Conservation (phyloP, 2,329 filamentous ascomycete species). For the Claviceps spartinae region DNA sequence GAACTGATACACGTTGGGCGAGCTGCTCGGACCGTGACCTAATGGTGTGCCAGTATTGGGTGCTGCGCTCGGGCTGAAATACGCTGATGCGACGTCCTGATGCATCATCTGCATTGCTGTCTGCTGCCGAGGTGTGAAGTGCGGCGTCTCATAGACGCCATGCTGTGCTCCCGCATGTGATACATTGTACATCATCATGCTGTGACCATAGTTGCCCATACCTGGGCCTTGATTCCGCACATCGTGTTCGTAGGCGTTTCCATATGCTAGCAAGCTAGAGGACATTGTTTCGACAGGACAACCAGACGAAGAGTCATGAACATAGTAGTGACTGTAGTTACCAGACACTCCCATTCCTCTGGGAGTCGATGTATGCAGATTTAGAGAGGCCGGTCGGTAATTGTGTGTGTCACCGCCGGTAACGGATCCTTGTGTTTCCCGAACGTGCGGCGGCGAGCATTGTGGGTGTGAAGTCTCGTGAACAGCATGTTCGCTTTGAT, state of each 20-base stretch:
- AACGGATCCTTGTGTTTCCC: slow-evolving; percentile 30
- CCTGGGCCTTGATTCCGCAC: slow-evolving; percentile 40
- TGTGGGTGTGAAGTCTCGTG: slow-evolving; percentile 45
- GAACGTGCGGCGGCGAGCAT: slow-evolving; percentile 36
- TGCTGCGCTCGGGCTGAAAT: slow-evolving; percentile 39
- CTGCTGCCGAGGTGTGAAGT: slow-evolving; percentile 63
- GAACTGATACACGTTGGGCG: slow-evolving; percentile 53
- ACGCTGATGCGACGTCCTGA: slow-evolving; percentile 45
- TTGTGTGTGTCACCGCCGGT: slow-evolving; percentile 23
- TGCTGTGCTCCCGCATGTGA: slow-evolving; percentile 46
- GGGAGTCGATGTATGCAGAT: slow-evolving; percentile 32
- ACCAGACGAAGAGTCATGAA: slow-evolving; percentile 33
- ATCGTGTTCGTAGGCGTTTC: slow-evolving; percentile 51
- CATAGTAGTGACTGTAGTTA: slow-evolving; percentile 45
- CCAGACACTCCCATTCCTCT: slow-evolving; percentile 41
- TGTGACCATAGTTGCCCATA: slow-evolving; percentile 45
- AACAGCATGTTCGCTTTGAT: slow-evolving; percentile 59
- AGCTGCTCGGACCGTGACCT: slow-evolving; percentile 33
- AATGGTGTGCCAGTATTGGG: slow-evolving; percentile 41
- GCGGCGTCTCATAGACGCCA: slow-evolving; percentile 62
- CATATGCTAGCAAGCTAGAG: slow-evolving; percentile 40
- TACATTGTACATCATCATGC: slow-evolving; percentile 70
- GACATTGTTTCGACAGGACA: slow-evolving; percentile 46
- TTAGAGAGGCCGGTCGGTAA: slow-evolving; percentile 37
- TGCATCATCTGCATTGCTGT: slow-evolving; percentile 60